Base-by-base conservation (phyloP, 179 eudicot species). In the Drosera spatulata region DNA sequence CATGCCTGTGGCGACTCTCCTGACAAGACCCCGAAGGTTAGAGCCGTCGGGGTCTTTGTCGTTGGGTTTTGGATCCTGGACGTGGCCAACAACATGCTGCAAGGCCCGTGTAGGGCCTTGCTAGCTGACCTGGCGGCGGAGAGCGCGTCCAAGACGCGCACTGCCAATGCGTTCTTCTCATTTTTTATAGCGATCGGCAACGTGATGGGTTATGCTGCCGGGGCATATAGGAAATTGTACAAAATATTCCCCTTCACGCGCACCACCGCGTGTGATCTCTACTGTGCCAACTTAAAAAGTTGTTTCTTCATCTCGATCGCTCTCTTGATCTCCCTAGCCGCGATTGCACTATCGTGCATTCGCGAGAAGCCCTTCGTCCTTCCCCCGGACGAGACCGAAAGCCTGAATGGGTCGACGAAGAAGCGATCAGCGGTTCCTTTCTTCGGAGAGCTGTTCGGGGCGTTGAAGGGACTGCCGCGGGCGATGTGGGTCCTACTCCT, bases 381-480 rank as follows among this genome's bases (percentile, higher is more conserved):
- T 2, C n/a, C 10, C 10, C n/a, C 10, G 6, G 13, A 10, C 52
- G 52, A 5, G 11, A 2, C 61, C 61, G 61, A 58, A 41, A n/a
- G n/a, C n/a, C 14, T 3, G 10, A 42, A 38, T 15, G 13, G 46
- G 48, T 15, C 9, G 10, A 4, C 50, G 10, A 13, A 14, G 10
- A 14, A 37, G 15, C 45, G 63, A 14, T 52, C 11, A 2, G 2
- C 38, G 38, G 51, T 80, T 3, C 86, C 88, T 0, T 79, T 91
- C 55, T 83, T 91, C 39, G 79, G 79, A 38, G 84, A 88, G 51
- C 9, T 88, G 13, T 62, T 72, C 1, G 71, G 74, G 38, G 90
- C 94, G 3, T 37, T 88, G 12, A 71, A 57, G 55, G 75, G 66
- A 39, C 41, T 87, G 50, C 78, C 82, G 0, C 73, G 1, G n/a